Evolutionary conservation across 495 filamentous ascomycete genomes (phyloP).

Genomic region (Xylaria telfairii): DNA sequence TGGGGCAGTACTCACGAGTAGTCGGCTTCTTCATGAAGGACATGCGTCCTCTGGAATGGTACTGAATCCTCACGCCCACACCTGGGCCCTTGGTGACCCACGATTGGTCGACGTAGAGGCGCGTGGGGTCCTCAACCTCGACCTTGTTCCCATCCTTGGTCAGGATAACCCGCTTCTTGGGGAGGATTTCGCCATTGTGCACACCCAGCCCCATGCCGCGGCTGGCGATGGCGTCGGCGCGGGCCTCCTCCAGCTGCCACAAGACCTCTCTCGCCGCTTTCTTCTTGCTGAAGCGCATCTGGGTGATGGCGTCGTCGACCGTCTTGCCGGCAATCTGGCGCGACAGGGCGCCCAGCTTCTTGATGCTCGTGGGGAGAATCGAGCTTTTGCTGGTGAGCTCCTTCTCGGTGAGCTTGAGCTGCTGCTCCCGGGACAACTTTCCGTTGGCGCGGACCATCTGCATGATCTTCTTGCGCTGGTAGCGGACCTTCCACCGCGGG

Average conservation of each 20-base stretch:
- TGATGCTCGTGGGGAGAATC: slow-evolving; percentile 77
- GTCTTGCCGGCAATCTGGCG: slow-evolving; percentile 90
- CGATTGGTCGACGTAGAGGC: slow-evolving; percentile 85
- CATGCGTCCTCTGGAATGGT: slow-evolving; percentile 72
- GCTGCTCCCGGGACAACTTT: slow-evolving; percentile 64
- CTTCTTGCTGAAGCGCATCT: slow-evolving; percentile 97
- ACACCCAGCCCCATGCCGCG: slow-evolving; percentile 83
- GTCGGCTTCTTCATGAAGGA: slow-evolving; percentile 67
- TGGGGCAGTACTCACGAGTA: slow-evolving; percentile 64
- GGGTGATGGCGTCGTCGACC: slow-evolving; percentile 87
- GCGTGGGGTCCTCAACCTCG: slow-evolving; percentile 69
- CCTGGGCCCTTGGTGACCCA: slow-evolving; percentile 80
- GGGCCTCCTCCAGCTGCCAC: slow-evolving; percentile 76
- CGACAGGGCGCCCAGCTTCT: slow-evolving; percentile 85
- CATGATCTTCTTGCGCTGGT: slow-evolving; percentile 82
- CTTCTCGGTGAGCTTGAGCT: slow-evolving; percentile 76
- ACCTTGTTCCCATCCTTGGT: slow-evolving; percentile 66
- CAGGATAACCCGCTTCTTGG: slow-evolving; percentile 47
- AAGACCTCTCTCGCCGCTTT: slow-evolving; percentile 82
- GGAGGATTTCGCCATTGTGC: slow-evolving; percentile 33
- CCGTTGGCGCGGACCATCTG: slow-evolving; percentile 63
- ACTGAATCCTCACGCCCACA: slow-evolving; percentile 60
- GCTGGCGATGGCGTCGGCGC: slow-evolving; percentile 75
- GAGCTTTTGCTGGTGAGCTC: slow-evolving; percentile 66
- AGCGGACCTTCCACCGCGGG: slow-evolving; percentile 67